Evolutionary conservation across 2,329 filamentous ascomycete species (phyloP).

Genomic region (Neonectria hederae): DNA sequence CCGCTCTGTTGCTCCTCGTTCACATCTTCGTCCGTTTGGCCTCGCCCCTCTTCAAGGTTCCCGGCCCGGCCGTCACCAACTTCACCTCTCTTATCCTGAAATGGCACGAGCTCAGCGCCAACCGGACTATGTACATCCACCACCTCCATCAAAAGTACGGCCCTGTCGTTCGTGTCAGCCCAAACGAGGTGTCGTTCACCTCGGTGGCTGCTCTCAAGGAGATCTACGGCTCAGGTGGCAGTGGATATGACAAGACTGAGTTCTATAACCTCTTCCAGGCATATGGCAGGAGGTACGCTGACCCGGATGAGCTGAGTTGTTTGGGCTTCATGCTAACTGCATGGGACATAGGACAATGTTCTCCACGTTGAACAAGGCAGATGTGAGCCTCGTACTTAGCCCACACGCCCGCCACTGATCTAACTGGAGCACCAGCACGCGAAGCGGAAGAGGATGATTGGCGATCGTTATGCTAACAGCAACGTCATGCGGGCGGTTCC

Average conservation of each 20-base stretch:
- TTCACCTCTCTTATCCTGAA: slow-evolving; percentile 63
- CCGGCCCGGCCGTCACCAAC: slow-evolving; percentile 59
- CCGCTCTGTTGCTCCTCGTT: slow-evolving; percentile 38
- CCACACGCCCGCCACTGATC: not conserved
- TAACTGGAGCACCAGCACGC: slow-evolving; percentile 59
- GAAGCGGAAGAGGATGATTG: slow-evolving; percentile 69
- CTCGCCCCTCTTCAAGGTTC: slow-evolving; percentile 53
- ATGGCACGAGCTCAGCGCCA: slow-evolving; percentile 64
- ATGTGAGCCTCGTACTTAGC: slow-evolving; percentile 49
- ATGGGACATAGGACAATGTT: slow-evolving; percentile 63
- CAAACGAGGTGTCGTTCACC: slow-evolving; percentile 68
- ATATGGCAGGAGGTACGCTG: slow-evolving; percentile 62
- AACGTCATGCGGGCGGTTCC: slow-evolving; percentile 68
- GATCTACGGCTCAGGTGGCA: slow-evolving; percentile 70
- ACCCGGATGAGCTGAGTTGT: slow-evolving; percentile 12
- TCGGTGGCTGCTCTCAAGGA: slow-evolving; percentile 66
- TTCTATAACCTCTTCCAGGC: slow-evolving; percentile 71
- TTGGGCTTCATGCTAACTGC: slow-evolving; percentile 8
- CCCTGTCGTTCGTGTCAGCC: slow-evolving; percentile 65
- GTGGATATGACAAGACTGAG: slow-evolving; percentile 72
- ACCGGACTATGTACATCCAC: slow-evolving; percentile 65
- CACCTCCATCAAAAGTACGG: slow-evolving; percentile 64
- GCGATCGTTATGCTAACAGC: slow-evolving; percentile 74
- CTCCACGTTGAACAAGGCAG: slow-evolving; percentile 63
- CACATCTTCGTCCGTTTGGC: slow-evolving; percentile 42